phyloP scores from a whole-genome alignment of 2,329 filamentous ascomycete genomes.

The Neonectria faginata region DNA sequence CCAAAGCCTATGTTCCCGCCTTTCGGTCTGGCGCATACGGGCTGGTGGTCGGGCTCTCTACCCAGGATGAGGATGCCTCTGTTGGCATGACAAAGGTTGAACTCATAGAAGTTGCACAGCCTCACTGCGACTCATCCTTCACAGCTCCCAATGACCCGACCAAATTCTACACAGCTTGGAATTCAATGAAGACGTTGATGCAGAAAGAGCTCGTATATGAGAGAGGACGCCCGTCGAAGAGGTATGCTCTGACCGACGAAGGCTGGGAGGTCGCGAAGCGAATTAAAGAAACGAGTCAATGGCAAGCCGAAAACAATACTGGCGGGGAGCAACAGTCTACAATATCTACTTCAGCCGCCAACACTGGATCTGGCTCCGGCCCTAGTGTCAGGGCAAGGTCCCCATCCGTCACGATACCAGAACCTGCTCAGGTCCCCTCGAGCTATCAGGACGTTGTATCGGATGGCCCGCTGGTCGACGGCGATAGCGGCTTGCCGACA shows the following conservation, averaged over 20 bases:
- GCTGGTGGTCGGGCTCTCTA: slow-evolving; percentile 74
- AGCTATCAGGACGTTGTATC: slow-evolving; percentile 56
- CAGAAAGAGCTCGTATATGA: slow-evolving; percentile 81
- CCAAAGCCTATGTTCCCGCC: slow-evolving; percentile 77
- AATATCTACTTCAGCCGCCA: slow-evolving; percentile 18
- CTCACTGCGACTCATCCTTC: slow-evolving; percentile 79
- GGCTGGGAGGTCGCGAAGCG: slow-evolving; percentile 80
- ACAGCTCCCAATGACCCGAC: slow-evolving; percentile 73
- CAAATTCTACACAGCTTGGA: slow-evolving; percentile 84
- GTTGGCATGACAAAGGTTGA: slow-evolving; percentile 74
- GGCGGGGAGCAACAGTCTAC: slow-evolving; percentile 22
- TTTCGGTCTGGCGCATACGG: slow-evolving; percentile 82
- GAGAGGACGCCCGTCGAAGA: slow-evolving; percentile 73
- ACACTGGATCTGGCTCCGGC: slow-evolving; percentile 12
- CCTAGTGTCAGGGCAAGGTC: slow-evolving; percentile 21
- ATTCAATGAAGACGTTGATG: slow-evolving; percentile 80
- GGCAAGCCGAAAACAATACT: slow-evolving; percentile 43
- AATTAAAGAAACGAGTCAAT: slow-evolving; percentile 67
- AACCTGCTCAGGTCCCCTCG: slow-evolving; percentile 29
- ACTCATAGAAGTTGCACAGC: slow-evolving; percentile 76
- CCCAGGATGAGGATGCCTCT: slow-evolving; percentile 64
- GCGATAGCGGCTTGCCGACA: slow-evolving; percentile 53
- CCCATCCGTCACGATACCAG: slow-evolving; percentile 35
- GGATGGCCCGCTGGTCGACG: slow-evolving; percentile 50
- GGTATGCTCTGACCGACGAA: slow-evolving; percentile 79